Evolutionary conservation across 108 stramenopile genomes (phyloP).

Genomic region (Seminavis robusta): DNA sequence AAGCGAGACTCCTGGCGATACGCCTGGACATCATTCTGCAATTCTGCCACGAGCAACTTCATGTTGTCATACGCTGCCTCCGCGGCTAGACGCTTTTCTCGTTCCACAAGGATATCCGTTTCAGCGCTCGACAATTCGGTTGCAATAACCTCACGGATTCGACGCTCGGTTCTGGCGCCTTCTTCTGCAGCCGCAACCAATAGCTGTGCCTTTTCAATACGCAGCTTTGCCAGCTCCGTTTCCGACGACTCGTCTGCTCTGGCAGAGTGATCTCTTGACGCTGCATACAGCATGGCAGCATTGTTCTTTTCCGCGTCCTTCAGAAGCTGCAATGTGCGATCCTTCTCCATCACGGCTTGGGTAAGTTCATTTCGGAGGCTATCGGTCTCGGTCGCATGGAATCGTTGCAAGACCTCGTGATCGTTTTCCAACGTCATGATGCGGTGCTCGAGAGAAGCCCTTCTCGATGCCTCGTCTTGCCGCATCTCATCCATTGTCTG

Average conservation of each 20-base stretch:
- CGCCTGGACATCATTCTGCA: background rate
- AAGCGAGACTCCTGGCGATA: background rate
- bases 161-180: conserved; percentile 50
- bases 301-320: conserved; percentile 68
- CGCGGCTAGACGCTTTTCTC: conserved; percentile 51
- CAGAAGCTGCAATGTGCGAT: conserved; percentile 55
- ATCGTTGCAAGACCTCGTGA: conserved; percentile 35
- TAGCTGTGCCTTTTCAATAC: conserved; percentile 74
- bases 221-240: conserved; percentile 50
- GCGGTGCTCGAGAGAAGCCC: conserved; percentile 66
- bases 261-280: conserved; percentile 10
- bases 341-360: conserved; percentile 60
- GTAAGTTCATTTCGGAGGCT: conserved; percentile 57
- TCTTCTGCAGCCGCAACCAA: conserved; percentile 58
- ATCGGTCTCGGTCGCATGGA: conserved; percentile 52
- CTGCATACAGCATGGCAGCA: conserved; percentile 43
- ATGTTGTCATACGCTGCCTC: conserved; percentile 41
- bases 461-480: conserved; percentile 46
- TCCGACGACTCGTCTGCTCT: conserved; percentile 21
- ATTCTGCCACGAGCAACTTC: conserved; percentile 13
- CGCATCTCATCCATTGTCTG: conserved; percentile 72
- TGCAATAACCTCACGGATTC: conserved; percentile 62
- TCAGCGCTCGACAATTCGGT: conserved; percentile 62
- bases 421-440: conserved; percentile 72
- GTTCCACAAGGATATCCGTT: conserved; percentile 71